Base-by-base conservation (phyloP, 208 protist genomes). In the Trypanosoma grayi region DNA sequence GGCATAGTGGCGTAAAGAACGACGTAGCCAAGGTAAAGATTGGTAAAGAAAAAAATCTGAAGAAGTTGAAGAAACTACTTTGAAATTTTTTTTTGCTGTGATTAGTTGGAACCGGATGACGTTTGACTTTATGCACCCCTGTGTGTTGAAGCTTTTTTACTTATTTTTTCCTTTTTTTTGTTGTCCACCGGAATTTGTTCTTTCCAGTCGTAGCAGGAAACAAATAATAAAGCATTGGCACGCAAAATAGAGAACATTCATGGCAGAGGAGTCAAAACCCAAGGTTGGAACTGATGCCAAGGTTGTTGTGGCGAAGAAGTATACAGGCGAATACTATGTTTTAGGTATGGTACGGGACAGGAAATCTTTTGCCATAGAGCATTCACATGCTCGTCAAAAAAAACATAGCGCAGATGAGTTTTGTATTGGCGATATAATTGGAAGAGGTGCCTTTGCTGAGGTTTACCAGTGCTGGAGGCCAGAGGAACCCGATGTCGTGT, bases 361-460 rank as follows among this genome's bases (percentile, higher is more conserved):
- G 50, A 59, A 55, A 60, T 44, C 25, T 10, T 80, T 80, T 67
- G 56, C 45, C 2, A 65, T 59, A 16, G 77, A 80, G 28, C 83
- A 84, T 65, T 73, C 79, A 27, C 75, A 90, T 52, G 43, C 75
- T 48, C 70, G 74, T n/a, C 60, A 90, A 25, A 50, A 79, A 30
- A 63, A 72, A 5, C 65, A 97, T 14, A 76, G 45, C n/a, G 40
- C 51, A 7, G 46, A 62, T 18, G 92, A 97, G 59, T 98, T 98
- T 79, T 69, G 93, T 25, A 51, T 82, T 4, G 44, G 97, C 16
- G 87, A 85, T 36, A 52, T 95, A 11, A 96, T 98, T 70, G 95
- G 95, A 6, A 50, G 83, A n/a, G 95, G 95, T 30, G 88, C 92
- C 16, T 98, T 98, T 79, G 95, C 94, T 13, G 92, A 97, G 57